A percentile compares a stretch with the other conserved stretches of the same genome.
Evolutionary conservation across 768 basidiomycete species (phyloP).

Genomic region (Fibroporia radiculosa): DNA sequence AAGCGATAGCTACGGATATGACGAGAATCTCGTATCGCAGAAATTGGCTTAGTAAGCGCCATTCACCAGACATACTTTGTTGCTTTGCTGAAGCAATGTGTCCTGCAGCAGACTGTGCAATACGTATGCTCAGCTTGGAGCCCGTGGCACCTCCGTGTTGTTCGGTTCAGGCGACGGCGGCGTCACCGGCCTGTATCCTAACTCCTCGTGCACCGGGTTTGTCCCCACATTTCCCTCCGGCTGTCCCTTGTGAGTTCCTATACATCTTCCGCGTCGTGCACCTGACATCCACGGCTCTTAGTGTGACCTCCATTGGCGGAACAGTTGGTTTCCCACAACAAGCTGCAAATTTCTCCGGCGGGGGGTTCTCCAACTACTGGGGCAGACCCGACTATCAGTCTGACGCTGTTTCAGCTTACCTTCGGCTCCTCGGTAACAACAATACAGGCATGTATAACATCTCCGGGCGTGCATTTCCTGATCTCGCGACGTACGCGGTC

Average conservation of each 20-base stretch:
- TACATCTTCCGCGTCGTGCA: too few species aligned
- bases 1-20: constrained; percentile 63
- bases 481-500: constrained; percentile 31
- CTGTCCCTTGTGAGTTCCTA: constrained; percentile 32
- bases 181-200: constrained; percentile 47
- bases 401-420: constrained; percentile 33
- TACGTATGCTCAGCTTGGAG: constrained; percentile 60
- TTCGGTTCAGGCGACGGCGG: constrained; percentile 67
- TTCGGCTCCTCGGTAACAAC: constrained; percentile 41
- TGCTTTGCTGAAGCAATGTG: too few species aligned
- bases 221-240: constrained; percentile 42
- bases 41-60: constrained; percentile 38
- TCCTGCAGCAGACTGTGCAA: constrained; percentile 44
- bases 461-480: constrained; percentile 38
- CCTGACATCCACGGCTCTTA: too few species aligned
- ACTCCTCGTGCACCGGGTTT: constrained; percentile 39
- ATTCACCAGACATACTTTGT: too few species aligned
- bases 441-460: constrained; percentile 28
- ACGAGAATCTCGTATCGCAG: constrained; percentile 57
- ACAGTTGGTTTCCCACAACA: constrained; percentile 43
- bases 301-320: constrained; percentile 60
- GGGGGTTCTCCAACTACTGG: constrained; percentile 67
- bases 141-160: constrained; percentile 54
- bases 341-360: constrained; percentile 53
- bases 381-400: constrained; percentile 46